Evolutionary conservation across 2,329 filamentous ascomycete species (phyloP).

Genomic region (Aspergillus uvarum): DNA sequence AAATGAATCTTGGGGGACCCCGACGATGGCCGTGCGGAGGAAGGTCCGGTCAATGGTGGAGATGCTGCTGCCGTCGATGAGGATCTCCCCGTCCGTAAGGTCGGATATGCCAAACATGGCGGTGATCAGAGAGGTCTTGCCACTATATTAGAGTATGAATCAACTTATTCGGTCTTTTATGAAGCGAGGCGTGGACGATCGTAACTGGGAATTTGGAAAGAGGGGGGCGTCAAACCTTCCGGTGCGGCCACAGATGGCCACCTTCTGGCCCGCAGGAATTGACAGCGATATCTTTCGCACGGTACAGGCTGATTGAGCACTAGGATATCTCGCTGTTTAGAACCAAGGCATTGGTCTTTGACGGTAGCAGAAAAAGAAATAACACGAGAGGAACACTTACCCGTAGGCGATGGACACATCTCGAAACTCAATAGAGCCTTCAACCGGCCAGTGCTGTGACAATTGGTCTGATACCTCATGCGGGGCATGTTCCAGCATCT

Average conservation of each 20-base stretch:
- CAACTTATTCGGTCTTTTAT: no score
- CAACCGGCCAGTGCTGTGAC: neutral
- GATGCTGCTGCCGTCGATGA: neutral
- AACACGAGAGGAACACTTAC: no score
- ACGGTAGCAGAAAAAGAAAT: no score
- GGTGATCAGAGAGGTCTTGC: constrained; percentile 4
- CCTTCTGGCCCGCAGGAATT: no score
- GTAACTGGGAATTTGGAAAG: no score
- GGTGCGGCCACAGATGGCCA: no score
- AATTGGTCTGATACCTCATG: neutral
- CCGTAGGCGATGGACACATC: neutral
- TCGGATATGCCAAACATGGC: neutral
- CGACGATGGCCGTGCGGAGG: neutral
- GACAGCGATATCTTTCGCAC: no score
- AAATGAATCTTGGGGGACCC: constrained; percentile 7
- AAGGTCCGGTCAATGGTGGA: neutral
- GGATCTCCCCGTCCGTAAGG: neutral
- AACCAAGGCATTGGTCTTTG: no score
- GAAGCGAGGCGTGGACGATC: no score
- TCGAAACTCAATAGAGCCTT: neutral
- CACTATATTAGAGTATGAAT: neutral
- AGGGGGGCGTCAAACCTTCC: no score
- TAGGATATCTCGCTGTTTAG: no score
- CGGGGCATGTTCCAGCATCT: neutral
- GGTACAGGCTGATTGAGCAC: no score